Evolutionary conservation across 371 early-diverging fungal species (phyloP).

Genomic region (Chytridium lagenaria): DNA sequence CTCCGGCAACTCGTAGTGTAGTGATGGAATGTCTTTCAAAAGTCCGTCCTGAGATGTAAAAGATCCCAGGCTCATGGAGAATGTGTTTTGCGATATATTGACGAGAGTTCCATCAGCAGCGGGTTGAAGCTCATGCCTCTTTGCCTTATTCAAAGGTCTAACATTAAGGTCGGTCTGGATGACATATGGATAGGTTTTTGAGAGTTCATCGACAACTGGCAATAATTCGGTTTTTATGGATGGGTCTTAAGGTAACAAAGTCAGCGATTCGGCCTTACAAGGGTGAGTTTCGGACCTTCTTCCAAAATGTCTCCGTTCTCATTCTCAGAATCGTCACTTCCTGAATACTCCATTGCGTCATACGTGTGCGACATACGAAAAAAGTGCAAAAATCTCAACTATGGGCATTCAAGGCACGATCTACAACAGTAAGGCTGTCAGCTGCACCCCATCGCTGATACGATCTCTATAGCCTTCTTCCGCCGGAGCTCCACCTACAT

Average conservation of each 20-base stretch:
- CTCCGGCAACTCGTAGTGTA: not conserved
- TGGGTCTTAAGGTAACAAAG: not conserved
- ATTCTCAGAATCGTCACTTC: not conserved
- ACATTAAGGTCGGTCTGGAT: constrained; percentile 2
- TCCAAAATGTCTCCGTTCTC: not conserved
- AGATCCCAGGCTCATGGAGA: not conserved
- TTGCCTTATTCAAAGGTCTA: constrained; percentile 1
- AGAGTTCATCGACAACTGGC: not conserved
- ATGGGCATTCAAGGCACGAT: not conserved
- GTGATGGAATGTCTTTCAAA: not conserved
- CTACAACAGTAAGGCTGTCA: constrained; percentile 7
- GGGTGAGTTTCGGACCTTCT: not conserved
- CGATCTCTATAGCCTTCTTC: constrained; percentile 47
- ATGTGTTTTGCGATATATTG: not conserved
- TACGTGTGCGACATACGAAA: not conserved
- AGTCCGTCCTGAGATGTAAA: not conserved
- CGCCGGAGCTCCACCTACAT: constrained; percentile 45
- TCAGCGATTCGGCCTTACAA: not conserved
- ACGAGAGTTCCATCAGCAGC: not conserved
- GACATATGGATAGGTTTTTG: not conserved
- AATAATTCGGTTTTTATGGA: not conserved
- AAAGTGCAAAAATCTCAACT: not conserved
- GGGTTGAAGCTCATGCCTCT: constrained; percentile 9
- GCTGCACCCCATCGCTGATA: not conserved
- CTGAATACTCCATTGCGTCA: constrained; percentile 8